Conservation (phyloP, 768 basidiomycete genomes). For the Tylopilus rubrobrunneus region DNA sequence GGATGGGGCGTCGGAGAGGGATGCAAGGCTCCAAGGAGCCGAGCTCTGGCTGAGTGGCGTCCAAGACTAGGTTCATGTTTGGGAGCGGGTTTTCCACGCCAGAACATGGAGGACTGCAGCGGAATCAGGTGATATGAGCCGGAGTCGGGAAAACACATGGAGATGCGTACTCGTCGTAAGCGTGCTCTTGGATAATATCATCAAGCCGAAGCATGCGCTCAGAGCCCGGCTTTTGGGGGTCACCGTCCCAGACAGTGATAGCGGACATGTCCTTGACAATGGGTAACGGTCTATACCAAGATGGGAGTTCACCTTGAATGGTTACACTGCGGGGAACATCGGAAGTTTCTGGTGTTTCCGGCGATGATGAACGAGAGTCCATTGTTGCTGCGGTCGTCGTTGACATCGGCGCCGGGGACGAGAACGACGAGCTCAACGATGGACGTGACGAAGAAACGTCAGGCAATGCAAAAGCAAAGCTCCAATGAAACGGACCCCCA, state of each 20-base stretch:
- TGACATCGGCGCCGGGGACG: slow-evolving; percentile 42
- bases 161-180: slow-evolving; percentile 66
- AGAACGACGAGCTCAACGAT: slow-evolving; percentile 3
- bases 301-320: slow-evolving; percentile 47
- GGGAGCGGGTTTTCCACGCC: slow-evolving; percentile 17
- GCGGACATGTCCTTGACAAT: slow-evolving; percentile 38
- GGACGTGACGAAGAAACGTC: neutral
- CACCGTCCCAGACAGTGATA: slow-evolving; percentile 42
- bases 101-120: slow-evolving; percentile 19
- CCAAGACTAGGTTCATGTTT: slow-evolving; percentile 6
- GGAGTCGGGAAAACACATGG: slow-evolving; percentile 5
- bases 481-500: slow-evolving; percentile 1
- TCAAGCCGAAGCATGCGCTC: slow-evolving; percentile 62
- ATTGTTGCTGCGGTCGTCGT: slow-evolving; percentile 49
- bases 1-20: slow-evolving; percentile 27
- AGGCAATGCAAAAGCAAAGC: neutral
- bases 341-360: slow-evolving; percentile 61
- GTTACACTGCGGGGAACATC: slow-evolving; percentile 49
- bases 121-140: neutral
- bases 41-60: slow-evolving; percentile 36
- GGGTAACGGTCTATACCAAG: slow-evolving; percentile 56
- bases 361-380: slow-evolving; percentile 69
- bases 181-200: slow-evolving; percentile 70
- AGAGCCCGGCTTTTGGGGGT: slow-evolving; percentile 46
- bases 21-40: slow-evolving; percentile 30